phyloP scores from a whole-genome alignment of 177 flowering plant species.

The Telopea speciosissima region DNA sequence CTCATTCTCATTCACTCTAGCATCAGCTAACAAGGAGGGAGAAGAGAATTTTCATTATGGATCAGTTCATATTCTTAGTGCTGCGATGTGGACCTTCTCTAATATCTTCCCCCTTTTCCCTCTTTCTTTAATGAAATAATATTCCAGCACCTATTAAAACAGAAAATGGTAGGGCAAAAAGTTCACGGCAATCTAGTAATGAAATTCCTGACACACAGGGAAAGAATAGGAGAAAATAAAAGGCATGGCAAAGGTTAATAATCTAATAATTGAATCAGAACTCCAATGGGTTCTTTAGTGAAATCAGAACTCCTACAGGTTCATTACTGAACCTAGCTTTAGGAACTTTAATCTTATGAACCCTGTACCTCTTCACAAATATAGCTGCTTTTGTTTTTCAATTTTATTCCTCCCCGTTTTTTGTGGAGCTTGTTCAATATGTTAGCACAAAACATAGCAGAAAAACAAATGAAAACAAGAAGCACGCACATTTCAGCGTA shows the following conservation, averaged over 20 bases:
- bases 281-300: background rate
- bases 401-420: too few species aligned
- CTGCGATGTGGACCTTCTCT: background rate
- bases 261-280: background rate
- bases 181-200: background rate
- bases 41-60: background rate
- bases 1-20: background rate
- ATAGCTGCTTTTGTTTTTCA: background rate
- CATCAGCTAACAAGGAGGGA: background rate
- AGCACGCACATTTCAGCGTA: background rate
- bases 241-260: background rate
- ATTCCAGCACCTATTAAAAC: background rate
- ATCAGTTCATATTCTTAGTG: too few species aligned
- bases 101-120: background rate
- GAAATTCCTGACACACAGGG: background rate
- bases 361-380: too few species aligned
- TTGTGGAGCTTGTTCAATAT: background rate
- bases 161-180: background rate
- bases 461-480: background rate
- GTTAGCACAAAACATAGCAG: background rate
- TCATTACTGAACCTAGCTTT: too few species aligned
- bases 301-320: too few species aligned
- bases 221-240: background rate
- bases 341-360: too few species aligned
- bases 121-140: background rate